Percentiles rank a stretch among this genome's conserved stretches.
phyloP scores from a whole-genome alignment of 1,284 basidiomycete genomes.

The Ceratobasidium sp. region DNA sequence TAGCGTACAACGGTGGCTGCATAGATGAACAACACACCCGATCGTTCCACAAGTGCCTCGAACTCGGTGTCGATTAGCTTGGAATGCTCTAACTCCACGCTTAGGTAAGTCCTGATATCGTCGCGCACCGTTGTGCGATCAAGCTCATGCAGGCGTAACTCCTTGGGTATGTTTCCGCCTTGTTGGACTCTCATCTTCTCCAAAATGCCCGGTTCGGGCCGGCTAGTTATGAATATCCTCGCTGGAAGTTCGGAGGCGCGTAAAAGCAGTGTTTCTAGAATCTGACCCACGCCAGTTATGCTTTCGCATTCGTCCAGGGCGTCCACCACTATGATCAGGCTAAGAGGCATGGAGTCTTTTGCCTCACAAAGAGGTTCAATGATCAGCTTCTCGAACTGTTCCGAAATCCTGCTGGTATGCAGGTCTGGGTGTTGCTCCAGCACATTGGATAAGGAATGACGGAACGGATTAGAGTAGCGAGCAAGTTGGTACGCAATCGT shows the following conservation, averaged over 20 bases:
- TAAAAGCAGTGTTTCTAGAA: background rate
- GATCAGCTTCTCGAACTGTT: background rate
- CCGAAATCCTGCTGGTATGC: background rate
- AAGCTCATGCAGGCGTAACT: background rate
- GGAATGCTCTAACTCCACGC: background rate
- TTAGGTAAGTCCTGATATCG: background rate
- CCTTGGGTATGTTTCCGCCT: background rate
- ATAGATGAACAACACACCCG: constrained; percentile 26
- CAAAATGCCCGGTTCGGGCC: constrained; percentile 12
- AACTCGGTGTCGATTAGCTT: background rate
- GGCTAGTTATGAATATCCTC: constrained; percentile 16
- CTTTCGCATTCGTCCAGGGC: constrained; percentile 1
- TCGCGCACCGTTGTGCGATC: background rate
- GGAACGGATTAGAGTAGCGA: background rate
- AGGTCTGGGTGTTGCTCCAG: background rate
- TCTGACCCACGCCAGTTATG: background rate
- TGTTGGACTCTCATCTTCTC: background rate
- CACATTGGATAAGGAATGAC: background rate
- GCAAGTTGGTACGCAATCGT: constrained; percentile 46
- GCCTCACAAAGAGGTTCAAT: background rate
- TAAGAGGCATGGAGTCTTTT: background rate
- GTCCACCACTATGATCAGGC: background rate
- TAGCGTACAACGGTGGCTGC: constrained; percentile 26
- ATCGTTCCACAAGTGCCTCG: background rate
- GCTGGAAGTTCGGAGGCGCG: background rate